phyloP scores from a whole-genome alignment of 345 rosid genomes.

The Lepidium aucheri region DNA sequence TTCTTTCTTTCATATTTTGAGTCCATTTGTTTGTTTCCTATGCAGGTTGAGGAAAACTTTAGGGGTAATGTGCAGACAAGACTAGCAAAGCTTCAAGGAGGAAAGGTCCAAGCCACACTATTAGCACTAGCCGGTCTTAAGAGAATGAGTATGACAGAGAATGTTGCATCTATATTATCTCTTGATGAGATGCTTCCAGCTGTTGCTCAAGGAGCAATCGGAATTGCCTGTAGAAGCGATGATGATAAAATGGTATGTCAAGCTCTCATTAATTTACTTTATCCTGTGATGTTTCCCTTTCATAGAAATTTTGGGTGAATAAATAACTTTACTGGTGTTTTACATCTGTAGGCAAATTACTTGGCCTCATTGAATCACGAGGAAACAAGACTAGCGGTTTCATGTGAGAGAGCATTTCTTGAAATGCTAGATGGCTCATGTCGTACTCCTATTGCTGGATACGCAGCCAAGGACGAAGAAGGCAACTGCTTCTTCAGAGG shows the following conservation, averaged over 20 bases:
- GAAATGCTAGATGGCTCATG: constrained; percentile 88
- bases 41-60: constrained; percentile 84
- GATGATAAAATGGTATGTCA: constrained; percentile 76
- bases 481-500: constrained; percentile 86
- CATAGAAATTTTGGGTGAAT: background rate
- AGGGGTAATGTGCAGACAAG: constrained; percentile 96
- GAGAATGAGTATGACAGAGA: constrained; percentile 84
- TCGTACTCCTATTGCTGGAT: constrained; percentile 97
- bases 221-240: constrained; percentile 80
- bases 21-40: background rate
- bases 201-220: constrained; percentile 99
- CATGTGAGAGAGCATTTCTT: constrained; percentile 89
- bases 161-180: constrained; percentile 65
- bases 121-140: constrained; percentile 96
- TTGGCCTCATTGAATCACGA: constrained; percentile 85
- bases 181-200: constrained; percentile 97
- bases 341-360: constrained; percentile 48
- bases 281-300: background rate
- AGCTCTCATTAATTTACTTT: background rate
- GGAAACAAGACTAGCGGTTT: constrained; percentile 84
- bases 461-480: constrained; percentile 62
- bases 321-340: background rate
- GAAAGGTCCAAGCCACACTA: constrained; percentile 78
- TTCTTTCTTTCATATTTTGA: background rate
- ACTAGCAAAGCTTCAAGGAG: constrained; percentile 75